Percentiles rank a stretch among this genome's conserved stretches.
Conservation (phyloP, 306 rosid genomes). For the Arachis hypogaea region DNA sequence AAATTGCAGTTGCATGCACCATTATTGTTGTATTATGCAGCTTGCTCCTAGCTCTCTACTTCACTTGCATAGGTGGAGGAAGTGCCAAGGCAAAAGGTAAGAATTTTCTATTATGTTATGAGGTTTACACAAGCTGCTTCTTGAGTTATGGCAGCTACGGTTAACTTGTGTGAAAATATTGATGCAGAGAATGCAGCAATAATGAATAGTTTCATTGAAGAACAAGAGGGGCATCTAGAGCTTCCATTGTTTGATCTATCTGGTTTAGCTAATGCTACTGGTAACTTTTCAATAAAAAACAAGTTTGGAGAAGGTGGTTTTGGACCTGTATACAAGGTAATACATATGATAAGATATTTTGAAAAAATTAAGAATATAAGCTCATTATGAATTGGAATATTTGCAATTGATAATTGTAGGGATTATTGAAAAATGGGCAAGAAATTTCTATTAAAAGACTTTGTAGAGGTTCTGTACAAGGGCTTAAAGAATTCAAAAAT, state of each 20-base stretch:
- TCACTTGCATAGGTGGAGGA: slow-evolving; percentile 35
- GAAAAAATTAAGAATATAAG: not conserved
- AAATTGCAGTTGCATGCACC: slow-evolving; percentile 7
- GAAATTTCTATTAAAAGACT: slow-evolving; percentile 52
- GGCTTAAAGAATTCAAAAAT: slow-evolving; percentile 38
- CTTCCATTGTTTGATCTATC: slow-evolving; percentile 42
- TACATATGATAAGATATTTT: not conserved
- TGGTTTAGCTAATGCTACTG: slow-evolving; percentile 32
- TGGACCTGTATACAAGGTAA: slow-evolving; percentile 46
- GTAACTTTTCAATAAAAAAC: slow-evolving; percentile 31
- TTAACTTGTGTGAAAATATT: not conserved
- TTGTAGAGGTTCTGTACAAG: slow-evolving; percentile 40
- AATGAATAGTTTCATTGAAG: slow-evolving; percentile 21
- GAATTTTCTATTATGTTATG: not conserved
- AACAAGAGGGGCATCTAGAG: slow-evolving; percentile 41
- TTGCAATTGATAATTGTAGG: slow-evolving; percentile 23
- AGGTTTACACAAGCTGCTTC: too few relatives aligned
- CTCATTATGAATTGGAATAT: not conserved
- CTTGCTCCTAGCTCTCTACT: slow-evolving; percentile 11
- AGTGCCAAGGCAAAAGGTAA: slow-evolving; percentile 8
- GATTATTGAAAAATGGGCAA: slow-evolving; percentile 38
- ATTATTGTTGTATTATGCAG: not conserved
- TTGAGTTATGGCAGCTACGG: not conserved
- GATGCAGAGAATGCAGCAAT: not conserved
- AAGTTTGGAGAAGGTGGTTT: slow-evolving; percentile 52